A percentile compares a stretch with the other conserved stretches of the same genome.
Conservation (phyloP, 164 flowering plant genomes). For the Buxus sempervirens region DNA sequence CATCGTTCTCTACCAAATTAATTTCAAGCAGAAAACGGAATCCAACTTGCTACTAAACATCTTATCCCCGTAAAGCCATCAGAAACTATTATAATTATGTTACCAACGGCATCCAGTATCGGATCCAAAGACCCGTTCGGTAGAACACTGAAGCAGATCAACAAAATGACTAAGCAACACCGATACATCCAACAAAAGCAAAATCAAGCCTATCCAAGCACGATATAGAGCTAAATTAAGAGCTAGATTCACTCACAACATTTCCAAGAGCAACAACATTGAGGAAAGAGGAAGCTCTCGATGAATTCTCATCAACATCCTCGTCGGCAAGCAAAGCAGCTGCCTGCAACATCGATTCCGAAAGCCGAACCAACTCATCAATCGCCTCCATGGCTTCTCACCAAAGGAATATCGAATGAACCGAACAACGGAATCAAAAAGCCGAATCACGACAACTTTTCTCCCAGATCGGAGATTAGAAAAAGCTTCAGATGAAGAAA, state of each 20-base stretch:
- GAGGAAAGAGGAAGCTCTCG: conserved; percentile 72
- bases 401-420: neutral
- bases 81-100: neutral
- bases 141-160: conserved; percentile 1
- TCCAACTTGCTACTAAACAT: neutral
- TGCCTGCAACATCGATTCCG: conserved; percentile 90
- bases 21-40: neutral
- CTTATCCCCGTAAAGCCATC: neutral
- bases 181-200: neutral
- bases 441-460: neutral
- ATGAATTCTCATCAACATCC: conserved; percentile 67
- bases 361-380: conserved; percentile 74
- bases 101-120: neutral
- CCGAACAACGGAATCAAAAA: neutral
- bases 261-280: conserved; percentile 95
- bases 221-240: neutral
- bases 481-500: neutral
- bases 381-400: conserved; percentile 77
- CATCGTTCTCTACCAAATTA: neutral
- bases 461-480: neutral
- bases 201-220: conserved; percentile 10
- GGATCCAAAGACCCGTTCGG: conserved; percentile 3
- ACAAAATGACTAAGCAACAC: neutral
- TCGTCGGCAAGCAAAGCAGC: conserved; percentile 84
- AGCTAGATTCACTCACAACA: conserved; percentile 56